Base-by-base conservation (phyloP, 257 asterid genomes). In the Salvia rosmarinus region DNA sequence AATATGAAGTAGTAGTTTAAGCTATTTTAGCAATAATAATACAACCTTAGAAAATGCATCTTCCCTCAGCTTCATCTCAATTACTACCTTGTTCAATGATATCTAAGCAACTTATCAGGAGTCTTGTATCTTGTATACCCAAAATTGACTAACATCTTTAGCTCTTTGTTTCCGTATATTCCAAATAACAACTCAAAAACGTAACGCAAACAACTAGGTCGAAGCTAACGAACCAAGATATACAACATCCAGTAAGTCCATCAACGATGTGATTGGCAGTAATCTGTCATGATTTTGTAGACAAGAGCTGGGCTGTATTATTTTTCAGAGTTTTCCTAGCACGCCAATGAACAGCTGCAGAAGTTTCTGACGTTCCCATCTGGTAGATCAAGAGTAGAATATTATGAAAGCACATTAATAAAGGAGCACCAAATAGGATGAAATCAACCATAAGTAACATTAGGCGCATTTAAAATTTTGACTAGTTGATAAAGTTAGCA, bases 291-390 rank as follows among this genome's bases (percentile, higher is more conserved):
- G 16, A 67, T 55, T 49, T 74, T 61, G 78, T 19, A 9, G 64
- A 52, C 34, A 81, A 23, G 63, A 80, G 66, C 60, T 78, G 79
- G 9, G 79, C 43, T 42, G 77, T 57, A 62, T 52, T 39, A 70
- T 63, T 69, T 72, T 88, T 85, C 6, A 86, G 85, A 20, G 83
- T 76, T 78, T 95, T 95, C 79, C 77, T 77, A 8, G 99, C 95
- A 23, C 97, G 98, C 99, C 99, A 95, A 70, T 82, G 85, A 72
- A 95, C 88, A 44, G 95, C 91, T 54, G 97, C 96, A 12, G 96
- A 96, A 65, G 91, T 85, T 81, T 89, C 98, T 4, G 97, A 79
- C 13, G 92, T 85, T 76, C 99, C 97, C 84, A 88, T 74, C 99
- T 95, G 93, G 73, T 57, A 74, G 20, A 55, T 43, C 25, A 68